Percentiles rank a stretch among this genome's conserved stretches.
Evolutionary conservation across 164 flowering plant genomes (phyloP).

Genomic region (Vitis riparia): DNA sequence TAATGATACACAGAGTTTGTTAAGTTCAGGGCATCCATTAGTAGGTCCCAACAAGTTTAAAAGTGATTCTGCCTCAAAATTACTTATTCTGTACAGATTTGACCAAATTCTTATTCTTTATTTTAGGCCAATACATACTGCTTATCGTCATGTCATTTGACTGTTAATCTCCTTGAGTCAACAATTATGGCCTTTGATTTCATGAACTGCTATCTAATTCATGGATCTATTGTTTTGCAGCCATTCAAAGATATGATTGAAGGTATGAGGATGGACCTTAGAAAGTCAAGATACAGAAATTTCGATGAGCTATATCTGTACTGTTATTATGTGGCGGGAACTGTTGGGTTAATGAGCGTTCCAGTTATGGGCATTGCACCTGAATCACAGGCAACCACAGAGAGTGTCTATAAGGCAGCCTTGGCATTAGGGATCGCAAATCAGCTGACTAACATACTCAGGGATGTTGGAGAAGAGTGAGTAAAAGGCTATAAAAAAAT

Average conservation of each 20-base stretch:
- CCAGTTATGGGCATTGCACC: conserved; percentile 93
- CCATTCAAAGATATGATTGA: conserved; percentile 96
- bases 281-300: conserved; percentile 80
- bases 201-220: no score
- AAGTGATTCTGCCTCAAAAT: no score
- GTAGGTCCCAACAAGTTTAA: no score
- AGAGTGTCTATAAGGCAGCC: conserved; percentile 78
- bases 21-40: no score
- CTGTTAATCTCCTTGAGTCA: no score
- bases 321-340: conserved; percentile 92
- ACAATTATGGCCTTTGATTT: no score
- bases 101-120: no score
- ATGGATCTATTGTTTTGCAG: conserved; percentile 38
- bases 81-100: no score
- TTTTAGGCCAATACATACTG: no score
- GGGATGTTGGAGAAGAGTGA: conserved; percentile 98
- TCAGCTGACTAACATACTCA: conserved; percentile 87
- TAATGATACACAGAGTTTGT: no score
- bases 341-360: conserved; percentile 92
- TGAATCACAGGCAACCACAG: conserved; percentile 68
- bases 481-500: conserved; percentile 14
- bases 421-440: conserved; percentile 83
- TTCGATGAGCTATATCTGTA: conserved; percentile 88
- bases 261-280: conserved; percentile 91
- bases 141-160: no score